Conservation (phyloP, 106 monocot species). For the Allium fistulosum region DNA sequence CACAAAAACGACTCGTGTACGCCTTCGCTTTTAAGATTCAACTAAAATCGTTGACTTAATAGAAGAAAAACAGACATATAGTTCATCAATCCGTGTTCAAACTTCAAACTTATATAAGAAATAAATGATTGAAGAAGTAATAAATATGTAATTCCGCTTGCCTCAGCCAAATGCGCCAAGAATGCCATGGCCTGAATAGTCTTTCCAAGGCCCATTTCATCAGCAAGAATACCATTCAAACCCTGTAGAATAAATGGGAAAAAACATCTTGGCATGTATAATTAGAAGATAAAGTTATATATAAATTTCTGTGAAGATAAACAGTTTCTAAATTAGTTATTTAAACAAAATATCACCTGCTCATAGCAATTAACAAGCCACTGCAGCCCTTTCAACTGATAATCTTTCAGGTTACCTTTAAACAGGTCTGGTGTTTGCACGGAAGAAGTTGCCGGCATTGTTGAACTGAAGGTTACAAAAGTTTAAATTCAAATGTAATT, state of each 20-base stretch:
- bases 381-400: slow-evolving; percentile 95
- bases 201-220: slow-evolving; percentile 99
- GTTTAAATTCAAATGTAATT: too few species aligned
- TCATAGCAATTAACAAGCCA: slow-evolving; percentile 99
- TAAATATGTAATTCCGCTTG: slow-evolving; percentile 9
- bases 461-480: slow-evolving; percentile 51
- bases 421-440: slow-evolving; percentile 88
- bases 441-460: slow-evolving; percentile 89
- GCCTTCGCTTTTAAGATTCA: too few species aligned
- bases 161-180: slow-evolving; percentile 98
- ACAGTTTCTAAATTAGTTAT: too few species aligned
- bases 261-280: too few species aligned
- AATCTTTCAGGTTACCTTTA: slow-evolving; percentile 85
- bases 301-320: too few species aligned
- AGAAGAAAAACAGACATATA: too few species aligned
- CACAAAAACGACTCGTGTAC: too few species aligned
- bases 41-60: too few species aligned
- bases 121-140: too few species aligned
- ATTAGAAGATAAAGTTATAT: too few species aligned
- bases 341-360: slow-evolving; percentile 37
- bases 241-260: slow-evolving; percentile 38
- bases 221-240: slow-evolving; percentile 98
- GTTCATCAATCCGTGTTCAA: too few species aligned
- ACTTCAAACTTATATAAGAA: too few species aligned
- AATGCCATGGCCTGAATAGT: slow-evolving; percentile 99